Conservation (phyloP, 179 eudicot genomes). For the Spinacia oleracea region DNA sequence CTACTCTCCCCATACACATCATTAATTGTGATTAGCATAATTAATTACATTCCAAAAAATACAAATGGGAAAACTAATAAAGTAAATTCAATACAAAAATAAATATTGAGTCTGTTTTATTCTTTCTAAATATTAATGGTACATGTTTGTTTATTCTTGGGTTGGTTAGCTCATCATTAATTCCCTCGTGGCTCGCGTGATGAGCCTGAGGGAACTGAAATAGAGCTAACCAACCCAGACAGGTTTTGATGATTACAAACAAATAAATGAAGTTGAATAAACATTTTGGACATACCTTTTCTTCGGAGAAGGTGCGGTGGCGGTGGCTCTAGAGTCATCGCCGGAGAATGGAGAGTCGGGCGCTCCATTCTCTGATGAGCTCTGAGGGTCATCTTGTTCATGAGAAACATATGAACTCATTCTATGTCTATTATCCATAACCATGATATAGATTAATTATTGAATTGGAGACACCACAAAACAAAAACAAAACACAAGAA, state of each 20-base stretch:
- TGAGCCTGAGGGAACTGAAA: neutral
- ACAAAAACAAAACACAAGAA: neutral
- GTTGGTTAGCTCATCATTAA: constrained; percentile 8
- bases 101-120: no score
- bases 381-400: constrained; percentile 35
- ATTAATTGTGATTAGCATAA: neutral
- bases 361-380: constrained; percentile 32
- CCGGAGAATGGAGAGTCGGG: constrained; percentile 33
- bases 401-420: constrained; percentile 6
- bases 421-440: constrained; percentile 27
- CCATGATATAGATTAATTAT: constrained; percentile 19
- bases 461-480: neutral
- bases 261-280: neutral
- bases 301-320: constrained; percentile 26
- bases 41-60: neutral
- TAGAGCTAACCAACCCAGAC: neutral
- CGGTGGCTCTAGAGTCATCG: constrained; percentile 23
- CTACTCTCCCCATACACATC: neutral
- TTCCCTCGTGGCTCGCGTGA: neutral
- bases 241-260: neutral
- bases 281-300: constrained; percentile 27
- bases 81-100: no score
- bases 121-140: neutral
- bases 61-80: neutral
- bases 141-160: neutral